Evolutionary conservation across 352 stramenopile species (phyloP).

Genomic region (Pythium aristosporum): DNA sequence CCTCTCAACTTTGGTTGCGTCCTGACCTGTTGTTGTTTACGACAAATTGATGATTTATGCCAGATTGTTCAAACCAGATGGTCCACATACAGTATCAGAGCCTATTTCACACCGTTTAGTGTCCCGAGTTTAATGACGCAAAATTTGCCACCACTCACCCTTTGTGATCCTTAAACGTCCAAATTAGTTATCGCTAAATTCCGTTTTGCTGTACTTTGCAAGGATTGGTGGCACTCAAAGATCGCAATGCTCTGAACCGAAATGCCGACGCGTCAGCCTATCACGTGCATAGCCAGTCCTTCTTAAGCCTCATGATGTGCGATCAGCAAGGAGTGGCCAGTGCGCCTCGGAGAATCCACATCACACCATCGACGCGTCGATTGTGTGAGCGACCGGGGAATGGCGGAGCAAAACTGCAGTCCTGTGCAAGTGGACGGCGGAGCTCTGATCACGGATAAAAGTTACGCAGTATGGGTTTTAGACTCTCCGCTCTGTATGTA

Average conservation of each 20-base stretch:
- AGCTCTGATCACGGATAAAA: background rate
- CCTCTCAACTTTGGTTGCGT: background rate
- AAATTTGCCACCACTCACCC: background rate
- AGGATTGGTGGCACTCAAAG: conserved; percentile 13
- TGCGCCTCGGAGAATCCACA: background rate
- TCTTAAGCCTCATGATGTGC: conserved; percentile 17
- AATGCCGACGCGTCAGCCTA: conserved; percentile 13
- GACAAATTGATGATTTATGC: background rate
- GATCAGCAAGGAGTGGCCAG: conserved; percentile 15
- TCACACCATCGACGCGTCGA: conserved; percentile 10
- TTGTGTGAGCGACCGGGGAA: no score
- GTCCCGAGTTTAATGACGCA: background rate
- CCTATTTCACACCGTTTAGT: background rate
- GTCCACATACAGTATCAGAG: conserved; percentile 3
- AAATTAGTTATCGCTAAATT: background rate
- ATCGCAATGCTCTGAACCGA: conserved; percentile 22
- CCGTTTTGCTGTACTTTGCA: background rate
- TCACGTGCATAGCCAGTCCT: conserved; percentile 12
- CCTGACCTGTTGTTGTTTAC: background rate
- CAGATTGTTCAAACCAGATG: conserved; percentile 22
- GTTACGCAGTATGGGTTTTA: no score
- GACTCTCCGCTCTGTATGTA: no score
- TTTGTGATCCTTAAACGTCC: background rate
- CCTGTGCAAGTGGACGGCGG: background rate
- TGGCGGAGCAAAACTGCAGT: background rate